These are phyloP conservation scores for Fusarium sp. DNA, from an alignment of 2,329 filamentous ascomycete genomes.

Conservation along the genomic window DNA sequence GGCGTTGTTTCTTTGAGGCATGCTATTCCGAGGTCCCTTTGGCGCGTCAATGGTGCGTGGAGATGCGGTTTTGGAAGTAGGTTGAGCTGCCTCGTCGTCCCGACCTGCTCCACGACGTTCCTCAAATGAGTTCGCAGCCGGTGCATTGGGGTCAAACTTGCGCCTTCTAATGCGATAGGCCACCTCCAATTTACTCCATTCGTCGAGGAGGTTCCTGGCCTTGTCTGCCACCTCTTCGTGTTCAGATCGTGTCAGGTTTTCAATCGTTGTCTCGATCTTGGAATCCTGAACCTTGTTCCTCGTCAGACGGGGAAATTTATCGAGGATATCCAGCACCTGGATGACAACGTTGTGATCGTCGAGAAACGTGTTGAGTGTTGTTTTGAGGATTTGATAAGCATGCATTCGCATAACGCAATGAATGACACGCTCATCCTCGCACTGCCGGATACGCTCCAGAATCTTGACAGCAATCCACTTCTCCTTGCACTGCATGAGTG, in stretches of 20 bases:
- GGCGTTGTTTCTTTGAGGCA: constrained; percentile 62
- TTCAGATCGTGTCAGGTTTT: constrained; percentile 72
- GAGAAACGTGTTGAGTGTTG: constrained; percentile 83
- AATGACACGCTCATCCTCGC: constrained; percentile 85
- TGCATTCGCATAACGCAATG: constrained; percentile 95
- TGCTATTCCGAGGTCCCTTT: constrained; percentile 70
- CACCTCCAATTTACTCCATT: constrained; percentile 90
- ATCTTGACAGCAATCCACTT: constrained; percentile 99
- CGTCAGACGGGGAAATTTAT: constrained; percentile 88
- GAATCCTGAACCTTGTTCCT: constrained; percentile 98
- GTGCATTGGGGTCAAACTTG: constrained; percentile 78
- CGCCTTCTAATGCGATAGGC: constrained; percentile 93
- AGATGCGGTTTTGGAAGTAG: constrained; percentile 55
- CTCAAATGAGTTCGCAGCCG: constrained; percentile 67
- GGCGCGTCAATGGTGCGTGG: constrained; percentile 63
- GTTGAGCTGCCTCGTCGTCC: constrained; percentile 54
- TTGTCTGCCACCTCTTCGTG: constrained; percentile 80
- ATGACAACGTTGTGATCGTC: constrained; percentile 91
- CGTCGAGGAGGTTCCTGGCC: constrained; percentile 77
- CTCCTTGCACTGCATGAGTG: constrained; percentile 97
- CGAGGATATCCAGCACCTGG: constrained; percentile 89
- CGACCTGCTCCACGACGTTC: constrained; percentile 67
- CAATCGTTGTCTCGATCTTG: constrained; percentile 87
- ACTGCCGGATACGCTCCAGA: constrained; percentile 85
- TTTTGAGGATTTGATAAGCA: constrained; percentile 94